Percentiles rank a stretch among this genome's conserved stretches.
phyloP scores from a whole-genome alignment of 495 filamentous ascomycete species.

The Penicillium cosmopolitanum region DNA sequence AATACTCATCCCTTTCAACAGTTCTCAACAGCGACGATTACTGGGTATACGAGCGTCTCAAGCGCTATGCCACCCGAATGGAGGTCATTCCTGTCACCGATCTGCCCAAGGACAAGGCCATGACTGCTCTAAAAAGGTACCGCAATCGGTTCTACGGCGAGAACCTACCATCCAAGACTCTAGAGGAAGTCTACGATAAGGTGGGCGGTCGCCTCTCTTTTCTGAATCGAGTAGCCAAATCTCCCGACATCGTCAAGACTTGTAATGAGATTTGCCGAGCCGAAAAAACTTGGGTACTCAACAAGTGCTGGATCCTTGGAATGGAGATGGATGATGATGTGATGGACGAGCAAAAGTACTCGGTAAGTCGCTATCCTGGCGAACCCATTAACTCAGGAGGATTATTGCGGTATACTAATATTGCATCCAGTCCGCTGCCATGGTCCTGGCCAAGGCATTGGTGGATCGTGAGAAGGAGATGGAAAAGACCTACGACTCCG shows the following conservation, averaged over 20 bases:
- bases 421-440: conserved; percentile 71
- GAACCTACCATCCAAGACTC: conserved; percentile 47
- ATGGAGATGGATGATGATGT: conserved; percentile 97
- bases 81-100: conserved; percentile 84
- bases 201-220: conserved; percentile 88
- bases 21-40: conserved; percentile 96
- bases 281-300: conserved; percentile 94
- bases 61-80: conserved; percentile 88
- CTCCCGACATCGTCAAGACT: conserved; percentile 71
- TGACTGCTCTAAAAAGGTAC: conserved; percentile 74
- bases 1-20: conserved; percentile 13
- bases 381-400: background rate
- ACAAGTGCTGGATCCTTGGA: conserved; percentile 93
- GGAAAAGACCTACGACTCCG: conserved; percentile 61
- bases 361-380: conserved; percentile 54
- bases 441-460: conserved; percentile 89
- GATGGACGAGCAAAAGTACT: conserved; percentile 98
- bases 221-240: conserved; percentile 84
- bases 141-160: conserved; percentile 72
- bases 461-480: conserved; percentile 78
- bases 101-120: conserved; percentile 74
- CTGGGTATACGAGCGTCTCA: conserved; percentile 95
- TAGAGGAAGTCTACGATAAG: conserved; percentile 78
- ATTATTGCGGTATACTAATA: conserved; percentile 9
- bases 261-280: conserved; percentile 77